Evolutionary conservation across 2,329 filamentous ascomycete genomes (phyloP), one percentile per base, ranked within the genome.

Genomic region (Neophaeococcomyces mojaviensis): DNA sequence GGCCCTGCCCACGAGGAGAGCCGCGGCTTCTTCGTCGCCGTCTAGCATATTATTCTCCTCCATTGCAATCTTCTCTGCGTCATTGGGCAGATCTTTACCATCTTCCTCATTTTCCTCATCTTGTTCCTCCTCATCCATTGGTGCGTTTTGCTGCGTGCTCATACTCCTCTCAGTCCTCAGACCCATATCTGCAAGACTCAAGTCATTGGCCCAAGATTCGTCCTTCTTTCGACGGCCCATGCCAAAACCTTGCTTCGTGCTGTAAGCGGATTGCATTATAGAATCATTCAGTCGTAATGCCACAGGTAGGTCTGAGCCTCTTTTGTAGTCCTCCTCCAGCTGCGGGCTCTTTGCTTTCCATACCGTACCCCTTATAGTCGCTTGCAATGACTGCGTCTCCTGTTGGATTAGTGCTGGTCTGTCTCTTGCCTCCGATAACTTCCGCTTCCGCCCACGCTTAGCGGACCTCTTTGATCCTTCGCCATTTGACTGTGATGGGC

Each of bases 231-330:
- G 13, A 8, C 40, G n/a, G 9, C 15, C 33, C 19, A 24, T 46
- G n/a, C 39, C 30, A 45, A 52, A 56, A 15, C 51, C 52, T 22
- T 43, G 47, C 19, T 49, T 41, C 20, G 38, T 50, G 35, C 47
- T 49, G 2, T 48, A 48, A 32, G 35, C 43, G 16, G 43, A 39
- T 16, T 24, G 50, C 2, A 69, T 53, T 46, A 71, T 65, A 16
- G 67, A 61, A 68, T 69, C 72, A 52, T 72, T 66, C 50, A 67
- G 64, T 39, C 72, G 57, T 15, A 73, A 49, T 2, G 69, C 61
- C 0, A 73, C 67, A 42, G 64, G 64, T 18, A 68, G 63, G 3
- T 64, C 65, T 3, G 64, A 55, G 3, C 67, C 68, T 0, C 64
- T 64, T 22, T 65, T 58, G 42, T 68, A 66, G 9, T 63, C 47